Evolutionary conservation across 1,284 basidiomycete species (phyloP).

Genomic region (Tylopilus sp.): DNA sequence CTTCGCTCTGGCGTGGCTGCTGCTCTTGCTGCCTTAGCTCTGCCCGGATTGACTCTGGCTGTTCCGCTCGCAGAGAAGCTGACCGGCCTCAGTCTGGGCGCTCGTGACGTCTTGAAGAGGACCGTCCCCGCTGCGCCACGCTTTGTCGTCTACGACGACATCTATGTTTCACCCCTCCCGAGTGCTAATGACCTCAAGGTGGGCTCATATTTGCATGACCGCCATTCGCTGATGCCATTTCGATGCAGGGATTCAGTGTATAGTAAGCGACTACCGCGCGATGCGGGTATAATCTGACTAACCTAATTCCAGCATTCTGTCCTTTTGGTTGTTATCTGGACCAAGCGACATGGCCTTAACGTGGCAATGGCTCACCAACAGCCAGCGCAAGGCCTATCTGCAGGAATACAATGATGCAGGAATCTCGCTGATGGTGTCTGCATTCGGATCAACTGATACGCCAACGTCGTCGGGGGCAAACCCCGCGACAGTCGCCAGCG

Average conservation of each 20-base stretch:
- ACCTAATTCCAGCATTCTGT: constrained; percentile 33
- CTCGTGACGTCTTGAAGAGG: background rate
- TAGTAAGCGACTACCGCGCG: background rate
- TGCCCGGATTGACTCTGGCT: background rate
- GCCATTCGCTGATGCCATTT: background rate
- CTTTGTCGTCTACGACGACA: background rate
- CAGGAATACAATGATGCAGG: constrained; percentile 35
- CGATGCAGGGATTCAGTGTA: constrained; percentile 2
- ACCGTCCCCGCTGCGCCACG: background rate
- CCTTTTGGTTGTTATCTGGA: constrained; percentile 35
- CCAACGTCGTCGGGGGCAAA: background rate
- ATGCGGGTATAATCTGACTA: background rate
- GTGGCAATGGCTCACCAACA: background rate
- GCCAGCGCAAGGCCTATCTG: background rate
- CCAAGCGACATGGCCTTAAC: background rate
- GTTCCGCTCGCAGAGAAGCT: background rate
- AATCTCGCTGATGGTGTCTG: constrained; percentile 22
- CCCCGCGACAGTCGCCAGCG: background rate
- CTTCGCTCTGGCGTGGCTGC: background rate
- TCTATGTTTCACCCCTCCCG: background rate
- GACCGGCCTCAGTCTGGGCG: background rate
- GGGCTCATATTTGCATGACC: background rate
- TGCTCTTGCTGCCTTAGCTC: background rate
- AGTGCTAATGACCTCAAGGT: constrained; percentile 1
- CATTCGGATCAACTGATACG: background rate